Base-by-base conservation (phyloP, 306 rosid species). In the Castanea mollissima region DNA sequence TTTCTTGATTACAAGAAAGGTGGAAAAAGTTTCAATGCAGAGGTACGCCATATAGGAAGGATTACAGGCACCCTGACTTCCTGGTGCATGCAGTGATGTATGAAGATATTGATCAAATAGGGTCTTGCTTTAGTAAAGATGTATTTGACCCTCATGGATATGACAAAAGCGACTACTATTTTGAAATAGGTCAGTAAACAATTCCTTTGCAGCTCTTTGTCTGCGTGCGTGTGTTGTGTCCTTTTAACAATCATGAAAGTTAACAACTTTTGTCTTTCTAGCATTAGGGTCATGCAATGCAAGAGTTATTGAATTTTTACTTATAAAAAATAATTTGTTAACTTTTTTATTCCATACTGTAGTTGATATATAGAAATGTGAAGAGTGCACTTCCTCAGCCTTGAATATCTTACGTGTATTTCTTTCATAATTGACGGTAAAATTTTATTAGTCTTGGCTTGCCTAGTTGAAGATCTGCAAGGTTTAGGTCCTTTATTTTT, bases 121-220 rank as follows among this genome's bases (percentile, higher is more conserved):
- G 99, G 14, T 93, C 98, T 85, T 96, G 99, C 89, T 93, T 96
- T 94, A 86, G 91, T 81, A 93, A 90, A 89, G 98, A 93, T 78
- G 96, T 96, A 77, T 96, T 96, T 78, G 94, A 95, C 80, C 99
- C 98, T 69, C 99, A 93, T 75, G 98, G 98, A 85, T 95, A 87
- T 78, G 94, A 93, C 81, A 76, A 87, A 77, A 90, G 94, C 10
- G 96, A 93, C 91, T 95, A 85, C 88, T 95, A 80, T 82, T 90
- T 86, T 76, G 93, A 90, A 89, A 90, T 95, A 88, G 99, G 99
- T 95, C 63, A 44, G 25, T 75, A 55, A 35, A 11, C 85, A 76
- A 73, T 70, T 78, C 80, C 87, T 83, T 3, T 75, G 80, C 54
- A 14, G 7, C 84, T 75, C 71, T 75, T 25, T 76, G 18, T 56